Evolutionary conservation across 2,329 filamentous ascomycete species (phyloP).

Genomic region (Sporothrix brunneoviolacea): DNA sequence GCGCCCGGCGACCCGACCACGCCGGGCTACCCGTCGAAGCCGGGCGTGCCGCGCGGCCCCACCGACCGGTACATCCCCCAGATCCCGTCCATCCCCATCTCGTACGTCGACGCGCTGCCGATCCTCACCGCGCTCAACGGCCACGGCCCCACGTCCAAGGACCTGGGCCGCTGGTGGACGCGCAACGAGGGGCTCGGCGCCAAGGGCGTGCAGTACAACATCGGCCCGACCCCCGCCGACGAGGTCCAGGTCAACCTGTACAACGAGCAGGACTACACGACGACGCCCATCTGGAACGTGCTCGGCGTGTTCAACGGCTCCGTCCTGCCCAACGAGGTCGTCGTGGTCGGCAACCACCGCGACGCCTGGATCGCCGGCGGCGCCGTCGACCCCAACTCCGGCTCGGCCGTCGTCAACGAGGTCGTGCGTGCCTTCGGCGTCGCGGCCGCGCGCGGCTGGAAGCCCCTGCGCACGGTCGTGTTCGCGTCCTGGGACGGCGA

Average conservation of each 20-base stretch:
- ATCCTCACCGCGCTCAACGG: conserved; percentile 64
- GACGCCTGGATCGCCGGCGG: conserved; percentile 71
- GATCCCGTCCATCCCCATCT: conserved; percentile 61
- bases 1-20: conserved; percentile 76
- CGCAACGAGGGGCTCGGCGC: conserved; percentile 65
- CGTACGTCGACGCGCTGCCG: conserved; percentile 15
- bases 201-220: conserved; percentile 77
- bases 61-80: conserved; percentile 65
- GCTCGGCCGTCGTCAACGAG: conserved; percentile 73
- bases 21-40: conserved; percentile 87
- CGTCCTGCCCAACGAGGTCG: conserved; percentile 67
- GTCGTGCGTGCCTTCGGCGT: conserved; percentile 67
- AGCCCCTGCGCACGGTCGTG: conserved; percentile 81
- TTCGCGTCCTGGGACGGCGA: conserved; percentile 80
- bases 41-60: conserved; percentile 70
- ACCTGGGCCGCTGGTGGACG: conserved; percentile 67
- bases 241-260: conserved; percentile 60
- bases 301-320: conserved; percentile 89
- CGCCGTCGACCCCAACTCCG: conserved; percentile 74
- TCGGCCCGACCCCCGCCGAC: conserved; percentile 71
- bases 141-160: conserved; percentile 68
- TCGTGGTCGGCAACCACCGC: conserved; percentile 78
- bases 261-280: conserved; percentile 77
- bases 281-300: conserved; percentile 80
- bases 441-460: conserved; percentile 67